These are phyloP conservation scores for Ustilago curta DNA, from an alignment of 1,284 basidiomycete species.

Conservation along the genomic window DNA sequence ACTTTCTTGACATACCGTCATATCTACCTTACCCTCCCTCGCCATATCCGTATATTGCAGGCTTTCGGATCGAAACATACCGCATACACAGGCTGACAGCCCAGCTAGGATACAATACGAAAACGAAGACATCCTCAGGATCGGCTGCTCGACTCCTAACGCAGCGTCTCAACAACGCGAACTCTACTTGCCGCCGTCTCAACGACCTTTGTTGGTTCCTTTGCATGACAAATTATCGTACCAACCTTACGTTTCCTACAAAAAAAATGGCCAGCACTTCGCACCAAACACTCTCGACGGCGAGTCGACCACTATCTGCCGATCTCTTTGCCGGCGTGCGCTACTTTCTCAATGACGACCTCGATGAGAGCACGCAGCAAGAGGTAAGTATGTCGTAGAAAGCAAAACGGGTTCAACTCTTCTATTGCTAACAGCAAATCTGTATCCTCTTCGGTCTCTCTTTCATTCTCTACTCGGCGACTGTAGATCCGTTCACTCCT, in stretches of 20 bases:
- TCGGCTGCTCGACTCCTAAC: too few species aligned
- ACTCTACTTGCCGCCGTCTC: too few species aligned
- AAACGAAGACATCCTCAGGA: too few species aligned
- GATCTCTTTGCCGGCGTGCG: conserved; percentile 37
- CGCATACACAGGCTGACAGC: background rate
- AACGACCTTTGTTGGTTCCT: too few species aligned
- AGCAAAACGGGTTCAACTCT: background rate
- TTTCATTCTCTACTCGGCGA: background rate
- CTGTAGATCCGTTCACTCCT: conserved; percentile 23
- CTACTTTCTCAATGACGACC: conserved; percentile 51
- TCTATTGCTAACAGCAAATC: background rate
- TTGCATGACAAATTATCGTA: too few species aligned
- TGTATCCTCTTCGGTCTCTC: background rate
- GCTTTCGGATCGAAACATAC: background rate
- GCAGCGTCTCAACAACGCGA: too few species aligned
- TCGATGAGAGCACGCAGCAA: conserved; percentile 23
- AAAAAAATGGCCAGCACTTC: conserved; percentile 17
- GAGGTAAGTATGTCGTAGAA: conserved; percentile 16
- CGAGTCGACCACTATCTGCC: conserved; percentile 4
- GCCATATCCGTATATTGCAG: background rate
- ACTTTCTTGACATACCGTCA: background rate
- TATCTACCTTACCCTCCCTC: background rate
- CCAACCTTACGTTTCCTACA: too few species aligned
- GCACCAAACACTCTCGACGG: background rate
- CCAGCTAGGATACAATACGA: too few species aligned